Percentiles rank a stretch among this genome's conserved stretches.
Conservation (phyloP, 805 yeast species). For the Hanseniaspora valbyensis region DNA sequence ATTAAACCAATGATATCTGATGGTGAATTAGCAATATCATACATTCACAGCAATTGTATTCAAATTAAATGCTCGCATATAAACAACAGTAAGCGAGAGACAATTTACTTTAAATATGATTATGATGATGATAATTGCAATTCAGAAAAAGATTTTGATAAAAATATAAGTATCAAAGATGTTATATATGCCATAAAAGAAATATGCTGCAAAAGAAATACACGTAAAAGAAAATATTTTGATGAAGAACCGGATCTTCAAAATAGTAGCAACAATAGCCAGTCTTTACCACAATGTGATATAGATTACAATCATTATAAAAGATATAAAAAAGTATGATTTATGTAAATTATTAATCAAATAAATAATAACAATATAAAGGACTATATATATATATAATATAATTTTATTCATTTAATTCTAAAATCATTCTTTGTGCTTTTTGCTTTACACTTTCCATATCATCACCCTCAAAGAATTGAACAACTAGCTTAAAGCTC, state of each 20-base stretch:
- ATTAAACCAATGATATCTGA: not conserved
- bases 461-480: conserved; percentile 44
- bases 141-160: not conserved
- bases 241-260: not conserved
- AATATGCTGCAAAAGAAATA: not conserved
- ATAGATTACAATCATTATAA: conserved; percentile 2
- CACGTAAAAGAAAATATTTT: not conserved
- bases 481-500: conserved; percentile 68
- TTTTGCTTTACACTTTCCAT: conserved; percentile 10
- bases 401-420: not conserved
- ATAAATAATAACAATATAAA: too few species aligned
- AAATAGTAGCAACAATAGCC: not conserved
- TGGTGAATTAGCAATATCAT: not conserved
- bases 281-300: not conserved
- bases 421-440: conserved; percentile 12
- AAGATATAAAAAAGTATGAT: not conserved
- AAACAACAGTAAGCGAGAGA: conserved; percentile 4
- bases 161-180: not conserved
- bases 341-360: too few species aligned
- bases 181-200: not conserved
- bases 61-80: conserved; percentile 10
- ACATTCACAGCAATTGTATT: not conserved
- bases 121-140: not conserved
- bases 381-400: not conserved
- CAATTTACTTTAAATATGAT: conserved; percentile 5